These are phyloP conservation scores for Diplodia corticola DNA, from an alignment of 2,329 filamentous ascomycete genomes.

Conservation along the genomic window DNA sequence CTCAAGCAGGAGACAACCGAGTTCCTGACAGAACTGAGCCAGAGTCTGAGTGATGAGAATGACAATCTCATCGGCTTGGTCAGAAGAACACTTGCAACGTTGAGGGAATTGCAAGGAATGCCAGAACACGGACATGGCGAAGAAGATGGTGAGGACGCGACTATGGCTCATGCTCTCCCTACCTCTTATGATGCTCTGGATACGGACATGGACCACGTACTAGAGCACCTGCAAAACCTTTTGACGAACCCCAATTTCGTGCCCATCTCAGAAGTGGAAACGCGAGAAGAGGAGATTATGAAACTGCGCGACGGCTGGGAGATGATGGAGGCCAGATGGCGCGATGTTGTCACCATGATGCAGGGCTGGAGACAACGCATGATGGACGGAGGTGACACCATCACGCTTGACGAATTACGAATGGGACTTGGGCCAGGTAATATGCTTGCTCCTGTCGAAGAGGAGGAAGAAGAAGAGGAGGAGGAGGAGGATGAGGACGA, in stretches of 20 bases:
- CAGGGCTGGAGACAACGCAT: conserved; percentile 88
- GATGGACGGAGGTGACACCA: conserved; percentile 66
- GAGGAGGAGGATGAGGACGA: conserved; percentile 27
- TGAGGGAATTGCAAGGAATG: conserved; percentile 65
- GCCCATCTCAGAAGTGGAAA: conserved; percentile 86
- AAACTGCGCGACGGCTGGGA: conserved; percentile 84
- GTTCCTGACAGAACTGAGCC: conserved; percentile 82
- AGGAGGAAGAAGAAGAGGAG: conserved; percentile 34
- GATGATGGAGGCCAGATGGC: conserved; percentile 89
- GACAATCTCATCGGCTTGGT: conserved; percentile 75
- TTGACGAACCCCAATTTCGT: conserved; percentile 96
- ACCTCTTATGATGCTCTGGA: conserved; percentile 68
- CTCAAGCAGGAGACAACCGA: conserved; percentile 85
- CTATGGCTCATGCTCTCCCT: conserved; percentile 50
- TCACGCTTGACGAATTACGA: conserved; percentile 62
- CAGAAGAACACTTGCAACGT: conserved; percentile 66
- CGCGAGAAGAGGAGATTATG: conserved; percentile 88
- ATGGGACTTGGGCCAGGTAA: conserved; percentile 63
- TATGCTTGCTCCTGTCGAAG: conserved; percentile 36
- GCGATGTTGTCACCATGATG: conserved; percentile 85
- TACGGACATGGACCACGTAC: conserved; percentile 70
- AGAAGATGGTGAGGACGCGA: conserved; percentile 32
- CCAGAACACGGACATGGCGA: conserved; percentile 36
- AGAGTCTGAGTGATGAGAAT: conserved; percentile 87
- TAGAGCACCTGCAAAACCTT: conserved; percentile 78